phyloP scores from a whole-genome alignment of 179 eudicot species.

The Patellifolia procumbens region DNA sequence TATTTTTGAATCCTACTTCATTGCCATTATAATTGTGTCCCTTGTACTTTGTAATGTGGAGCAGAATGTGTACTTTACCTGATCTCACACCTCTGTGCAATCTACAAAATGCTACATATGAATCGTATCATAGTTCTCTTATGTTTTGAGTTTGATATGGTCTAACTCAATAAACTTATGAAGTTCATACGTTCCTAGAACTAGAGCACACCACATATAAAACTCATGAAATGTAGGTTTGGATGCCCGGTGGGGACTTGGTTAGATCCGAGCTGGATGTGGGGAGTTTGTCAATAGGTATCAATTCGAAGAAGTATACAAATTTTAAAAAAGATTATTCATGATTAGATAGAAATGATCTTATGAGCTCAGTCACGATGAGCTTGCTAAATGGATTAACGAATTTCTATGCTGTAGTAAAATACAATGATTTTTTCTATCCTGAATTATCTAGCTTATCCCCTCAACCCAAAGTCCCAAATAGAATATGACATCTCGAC shows the following conservation, averaged over 20 bases:
- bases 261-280: neutral
- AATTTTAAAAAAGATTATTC: too few relatives aligned
- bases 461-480: neutral
- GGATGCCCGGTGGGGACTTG: neutral
- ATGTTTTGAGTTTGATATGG: too few relatives aligned
- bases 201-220: neutral
- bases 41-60: too few relatives aligned
- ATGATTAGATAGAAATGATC: too few relatives aligned
- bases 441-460: neutral
- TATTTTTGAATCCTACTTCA: neutral
- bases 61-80: neutral
- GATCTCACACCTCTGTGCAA: neutral
- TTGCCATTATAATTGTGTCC: too few relatives aligned
- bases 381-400: neutral
- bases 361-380: too few relatives aligned
- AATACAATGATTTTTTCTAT: neutral
- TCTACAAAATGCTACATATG: too few relatives aligned
- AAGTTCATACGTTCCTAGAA: neutral
- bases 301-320: neutral
- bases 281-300: neutral
- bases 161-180: neutral
- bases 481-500: too few relatives aligned
- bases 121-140: neutral
- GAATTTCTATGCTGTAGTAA: neutral
- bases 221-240: neutral